Conservation (phyloP, 2,329 filamentous ascomycete genomes). For the Sclerotinia subarctica region DNA sequence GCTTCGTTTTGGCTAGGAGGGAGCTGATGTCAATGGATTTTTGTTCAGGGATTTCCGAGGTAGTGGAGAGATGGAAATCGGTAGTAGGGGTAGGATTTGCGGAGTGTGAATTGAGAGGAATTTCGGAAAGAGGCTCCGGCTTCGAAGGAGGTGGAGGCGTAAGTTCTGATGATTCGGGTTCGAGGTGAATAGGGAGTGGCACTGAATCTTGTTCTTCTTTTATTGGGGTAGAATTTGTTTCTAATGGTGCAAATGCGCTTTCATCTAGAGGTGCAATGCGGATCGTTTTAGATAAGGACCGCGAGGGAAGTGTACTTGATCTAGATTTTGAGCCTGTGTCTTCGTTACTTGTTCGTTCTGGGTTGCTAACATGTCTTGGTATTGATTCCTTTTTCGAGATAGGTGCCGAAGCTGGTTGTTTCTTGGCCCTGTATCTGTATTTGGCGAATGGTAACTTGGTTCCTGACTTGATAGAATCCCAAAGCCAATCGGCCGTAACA, state of each 20-base stretch:
- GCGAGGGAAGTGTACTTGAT: conserved; percentile 23
- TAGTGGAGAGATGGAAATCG: background rate
- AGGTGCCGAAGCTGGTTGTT: conserved; percentile 29
- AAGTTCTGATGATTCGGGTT: conserved; percentile 21
- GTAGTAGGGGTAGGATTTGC: conserved; percentile 20
- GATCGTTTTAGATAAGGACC: conserved; percentile 17
- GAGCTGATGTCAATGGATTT: conserved; percentile 30
- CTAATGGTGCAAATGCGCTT: conserved; percentile 27
- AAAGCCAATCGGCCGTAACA: conserved; percentile 81
- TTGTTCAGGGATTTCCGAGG: background rate
- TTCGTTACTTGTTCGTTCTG: background rate
- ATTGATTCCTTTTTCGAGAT: conserved; percentile 13
- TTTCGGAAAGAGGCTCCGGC: conserved; percentile 8
- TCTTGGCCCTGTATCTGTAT: conserved; percentile 42
- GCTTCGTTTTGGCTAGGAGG: conserved; percentile 37
- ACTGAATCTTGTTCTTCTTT: conserved; percentile 23
- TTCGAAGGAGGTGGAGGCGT: conserved; percentile 17
- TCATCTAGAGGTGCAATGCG: conserved; percentile 25
- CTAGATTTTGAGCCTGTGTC: conserved; percentile 7
- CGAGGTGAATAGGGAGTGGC: conserved; percentile 8
- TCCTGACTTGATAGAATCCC: conserved; percentile 68
- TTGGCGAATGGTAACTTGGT: conserved; percentile 47
- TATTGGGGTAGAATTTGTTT: conserved; percentile 16
- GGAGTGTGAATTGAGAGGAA: conserved; percentile 14
- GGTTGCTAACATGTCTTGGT: background rate